A percentile compares a stretch with the other conserved stretches of the same genome.
These are phyloP conservation scores for Globisporangium yorkense DNA, from an alignment of 352 stramenopile species.

Conservation along the genomic window DNA sequence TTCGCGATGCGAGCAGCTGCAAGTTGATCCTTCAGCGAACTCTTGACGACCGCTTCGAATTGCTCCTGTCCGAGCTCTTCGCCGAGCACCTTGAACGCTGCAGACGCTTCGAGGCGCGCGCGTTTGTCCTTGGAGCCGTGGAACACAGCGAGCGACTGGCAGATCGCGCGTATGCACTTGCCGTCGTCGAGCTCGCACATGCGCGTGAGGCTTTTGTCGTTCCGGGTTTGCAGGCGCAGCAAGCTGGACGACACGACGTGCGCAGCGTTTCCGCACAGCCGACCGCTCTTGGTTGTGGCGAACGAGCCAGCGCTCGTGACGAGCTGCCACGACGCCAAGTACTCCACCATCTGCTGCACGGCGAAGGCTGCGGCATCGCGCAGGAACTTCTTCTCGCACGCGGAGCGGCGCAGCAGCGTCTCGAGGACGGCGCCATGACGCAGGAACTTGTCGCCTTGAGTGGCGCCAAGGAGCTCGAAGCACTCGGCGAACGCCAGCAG, in stretches of 20 bases:
- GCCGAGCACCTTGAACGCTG: conserved; percentile 37
- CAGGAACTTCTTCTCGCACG: conserved; percentile 73
- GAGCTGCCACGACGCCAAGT: conserved; percentile 36
- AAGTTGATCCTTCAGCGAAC: conserved; percentile 24
- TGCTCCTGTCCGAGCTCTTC: conserved; percentile 24
- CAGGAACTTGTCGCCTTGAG: conserved; percentile 17
- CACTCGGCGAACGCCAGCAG: conserved; percentile 55
- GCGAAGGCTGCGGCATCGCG: conserved; percentile 44
- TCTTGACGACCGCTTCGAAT: conserved; percentile 26
- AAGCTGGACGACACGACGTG: conserved; percentile 33
- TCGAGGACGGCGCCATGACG: conserved; percentile 31
- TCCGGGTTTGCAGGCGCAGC: conserved; percentile 13
- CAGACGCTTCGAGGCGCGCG: conserved; percentile 31
- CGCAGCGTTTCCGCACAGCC: conserved; percentile 45
- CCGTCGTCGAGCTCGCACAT: conserved; percentile 1
- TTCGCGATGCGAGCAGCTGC: conserved; percentile 29
- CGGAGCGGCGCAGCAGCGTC: conserved; percentile 47
- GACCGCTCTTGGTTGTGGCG: conserved; percentile 53
- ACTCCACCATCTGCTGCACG: conserved; percentile 28
- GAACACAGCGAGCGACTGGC: conserved; percentile 35
- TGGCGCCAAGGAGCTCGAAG: conserved; percentile 35
- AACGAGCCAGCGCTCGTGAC: conserved; percentile 32
- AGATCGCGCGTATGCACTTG: conserved; percentile 15
- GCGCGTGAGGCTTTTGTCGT: conserved; percentile 4
- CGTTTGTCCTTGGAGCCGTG: conserved; percentile 41